phyloP scores from a whole-genome alignment of 192 early-diverging fungal genomes.

The Paraglomus brasilianum region DNA sequence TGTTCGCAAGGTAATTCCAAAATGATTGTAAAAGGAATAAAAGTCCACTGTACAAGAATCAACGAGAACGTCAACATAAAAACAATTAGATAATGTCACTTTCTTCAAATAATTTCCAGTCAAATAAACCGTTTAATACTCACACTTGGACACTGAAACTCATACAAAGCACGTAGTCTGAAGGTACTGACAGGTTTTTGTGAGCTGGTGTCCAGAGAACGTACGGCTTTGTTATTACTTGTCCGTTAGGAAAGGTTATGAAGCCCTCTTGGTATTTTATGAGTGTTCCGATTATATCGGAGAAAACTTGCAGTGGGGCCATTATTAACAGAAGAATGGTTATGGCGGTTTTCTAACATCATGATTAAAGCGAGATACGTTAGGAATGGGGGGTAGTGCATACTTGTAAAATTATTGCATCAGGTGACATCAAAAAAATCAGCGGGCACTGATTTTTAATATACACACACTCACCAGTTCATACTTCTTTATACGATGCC shows the following conservation, averaged over 20 bases:
- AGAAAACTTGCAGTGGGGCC: slow-evolving; percentile 6
- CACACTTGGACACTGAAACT: slow-evolving; percentile 46
- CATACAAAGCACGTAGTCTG: slow-evolving; percentile 40
- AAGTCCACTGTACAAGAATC: slow-evolving; percentile 34
- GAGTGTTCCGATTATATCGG: slow-evolving; percentile 31
- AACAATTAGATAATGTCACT: background rate
- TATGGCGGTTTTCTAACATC: slow-evolving; percentile 18
- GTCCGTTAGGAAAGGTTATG: slow-evolving; percentile 27
- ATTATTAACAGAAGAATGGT: slow-evolving; percentile 16
- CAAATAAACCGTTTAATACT: slow-evolving; percentile 8
- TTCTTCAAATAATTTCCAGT: background rate
- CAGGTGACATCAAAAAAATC: too few relatives aligned
- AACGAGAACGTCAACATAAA: background rate
- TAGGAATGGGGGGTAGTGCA: too few relatives aligned
- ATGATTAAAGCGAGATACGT: background rate
- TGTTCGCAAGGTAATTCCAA: slow-evolving; percentile 46
- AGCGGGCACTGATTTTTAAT: too few relatives aligned
- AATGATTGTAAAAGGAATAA: slow-evolving; percentile 45
- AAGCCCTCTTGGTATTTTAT: slow-evolving; percentile 45
- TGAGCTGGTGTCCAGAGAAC: slow-evolving; percentile 33
- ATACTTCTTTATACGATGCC: slow-evolving; percentile 14
- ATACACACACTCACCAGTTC: slow-evolving; percentile 18
- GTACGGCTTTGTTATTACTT: slow-evolving; percentile 31
- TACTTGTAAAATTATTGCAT: too few relatives aligned
- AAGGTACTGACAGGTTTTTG: slow-evolving; percentile 5